Conservation (phyloP, 805 yeast species). For the Scheffersomyces coipomensis region DNA sequence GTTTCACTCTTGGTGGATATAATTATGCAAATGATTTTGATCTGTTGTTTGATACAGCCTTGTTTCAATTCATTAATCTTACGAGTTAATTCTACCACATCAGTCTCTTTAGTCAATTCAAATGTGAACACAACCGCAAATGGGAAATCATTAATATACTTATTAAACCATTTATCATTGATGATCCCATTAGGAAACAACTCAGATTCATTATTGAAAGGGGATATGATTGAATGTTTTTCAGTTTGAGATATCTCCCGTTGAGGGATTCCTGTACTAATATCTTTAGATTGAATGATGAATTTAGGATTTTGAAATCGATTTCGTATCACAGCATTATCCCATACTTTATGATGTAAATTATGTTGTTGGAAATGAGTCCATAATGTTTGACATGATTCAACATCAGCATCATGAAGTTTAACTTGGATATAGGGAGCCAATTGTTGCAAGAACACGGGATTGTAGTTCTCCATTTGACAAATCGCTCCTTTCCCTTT, state of each 20-base stretch:
- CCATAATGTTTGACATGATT: constrained; percentile 1
- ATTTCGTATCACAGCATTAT: constrained; percentile 34
- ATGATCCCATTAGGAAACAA: constrained; percentile 29
- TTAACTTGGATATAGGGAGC: constrained; percentile 30
- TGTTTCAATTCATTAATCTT: constrained; percentile 14
- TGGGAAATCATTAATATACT: constrained; percentile 30
- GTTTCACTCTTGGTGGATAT: constrained; percentile 14
- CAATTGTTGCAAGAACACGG: constrained; percentile 25
- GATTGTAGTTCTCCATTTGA: constrained; percentile 34
- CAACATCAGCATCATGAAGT: constrained; percentile 6
- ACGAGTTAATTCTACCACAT: constrained; percentile 7
- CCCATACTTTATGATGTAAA: constrained; percentile 28
- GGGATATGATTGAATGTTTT: constrained; percentile 32
- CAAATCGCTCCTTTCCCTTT: neutral
- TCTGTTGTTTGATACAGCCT: constrained; percentile 7
- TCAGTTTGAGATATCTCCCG: neutral
- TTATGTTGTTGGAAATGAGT: constrained; percentile 14
- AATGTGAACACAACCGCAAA: constrained; percentile 23
- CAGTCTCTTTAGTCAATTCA: constrained; percentile 6
- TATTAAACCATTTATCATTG: constrained; percentile 32
- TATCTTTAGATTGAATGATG: constrained; percentile 13
- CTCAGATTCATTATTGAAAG: constrained; percentile 31
- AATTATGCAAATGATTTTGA: constrained; percentile 23
- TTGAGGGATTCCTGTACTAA: constrained; percentile 3
- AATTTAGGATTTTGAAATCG: constrained; percentile 32